Evolutionary conservation across 2,329 filamentous ascomycete genomes (phyloP), one percentile per base, ranked within the genome.

Genomic region (Arthrobotrys sphaeroides): DNA sequence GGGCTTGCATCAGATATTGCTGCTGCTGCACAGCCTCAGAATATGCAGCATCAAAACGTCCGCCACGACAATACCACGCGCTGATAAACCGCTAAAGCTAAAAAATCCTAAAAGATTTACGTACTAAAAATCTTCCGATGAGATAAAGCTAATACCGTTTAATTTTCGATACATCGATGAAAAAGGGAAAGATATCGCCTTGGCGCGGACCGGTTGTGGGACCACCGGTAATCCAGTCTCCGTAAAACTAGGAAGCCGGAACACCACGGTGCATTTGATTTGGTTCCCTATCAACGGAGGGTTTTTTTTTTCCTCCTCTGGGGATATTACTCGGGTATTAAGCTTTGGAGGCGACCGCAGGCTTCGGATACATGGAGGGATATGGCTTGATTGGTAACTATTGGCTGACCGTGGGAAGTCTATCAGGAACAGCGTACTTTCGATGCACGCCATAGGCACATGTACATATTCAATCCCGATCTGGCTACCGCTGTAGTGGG

Each of bases 251-350:
- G 49, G 62, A 57, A 57, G 55, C 66, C 66, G 66, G 24, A 55
- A 28, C 1, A 42, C 53, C 24, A 53, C 65, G 65, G 65, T 26
- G 45, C 31, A 40, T 61, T 68, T 59, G 28, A 26, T 61, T 55
- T 31, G 28, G 18, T 61, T 55, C 31, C 53, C 36, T 70, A 70
- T 70, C 66, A 43, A 55, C 66, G 66, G 66, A 70, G 66, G 31
- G 16, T 70, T 70, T 28, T 12, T 43, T n/a, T n/a, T n/a, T n/a
- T n/a, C n/a, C n/a, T n/a, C n/a, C n/a, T n/a, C n/a, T n/a, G 22
- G 28, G 28, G 28, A 38, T n/a, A 55, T 10, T 38, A 55, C n/a
- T 55, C 31, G 51, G 16, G 31, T 55, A 22, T 53, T 53, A 53
- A 55, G 28, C 51, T 55, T 55, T n/a, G 22, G 28, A 55, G 20